Conservation (phyloP, 768 basidiomycete species). For the Lyophyllum atratum region DNA sequence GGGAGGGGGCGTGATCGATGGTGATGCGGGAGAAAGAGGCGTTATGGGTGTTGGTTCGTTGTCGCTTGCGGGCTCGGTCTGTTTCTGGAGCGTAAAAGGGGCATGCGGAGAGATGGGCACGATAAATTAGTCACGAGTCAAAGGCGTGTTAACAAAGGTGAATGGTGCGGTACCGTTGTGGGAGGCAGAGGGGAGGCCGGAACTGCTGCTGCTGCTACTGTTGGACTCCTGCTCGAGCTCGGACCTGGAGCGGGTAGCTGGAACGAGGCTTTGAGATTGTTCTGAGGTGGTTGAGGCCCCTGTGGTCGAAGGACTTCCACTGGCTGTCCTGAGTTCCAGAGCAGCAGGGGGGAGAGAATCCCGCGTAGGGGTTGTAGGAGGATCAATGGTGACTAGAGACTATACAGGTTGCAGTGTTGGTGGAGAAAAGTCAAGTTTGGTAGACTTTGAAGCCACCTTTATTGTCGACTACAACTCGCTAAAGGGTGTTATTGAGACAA, state of each 20-base stretch:
- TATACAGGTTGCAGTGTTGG: slow-evolving; percentile 10
- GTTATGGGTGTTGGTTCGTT: slow-evolving; percentile 53
- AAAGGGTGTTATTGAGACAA: slow-evolving; percentile 22
- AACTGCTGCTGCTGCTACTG: slow-evolving; percentile 22
- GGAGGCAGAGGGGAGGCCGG: slow-evolving; percentile 28
- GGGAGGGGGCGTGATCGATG: slow-evolving; percentile 33
- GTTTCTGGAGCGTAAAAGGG: slow-evolving; percentile 2
- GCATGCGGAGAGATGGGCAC: neutral
- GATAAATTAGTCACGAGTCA: slow-evolving; percentile 16
- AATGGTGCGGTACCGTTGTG: slow-evolving; percentile 34
- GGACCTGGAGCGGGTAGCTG: slow-evolving; percentile 63
- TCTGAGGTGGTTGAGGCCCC: slow-evolving; percentile 16
- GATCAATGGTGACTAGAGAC: slow-evolving; percentile 61
- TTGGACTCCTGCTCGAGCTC: slow-evolving; percentile 53
- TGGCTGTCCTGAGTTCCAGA: slow-evolving; percentile 43
- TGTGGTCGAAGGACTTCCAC: slow-evolving; percentile 16
- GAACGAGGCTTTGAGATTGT: slow-evolving; percentile 51
- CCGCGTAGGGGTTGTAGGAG: slow-evolving; percentile 60
- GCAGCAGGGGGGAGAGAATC: slow-evolving; percentile 51
- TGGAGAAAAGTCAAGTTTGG: slow-evolving; percentile 9
- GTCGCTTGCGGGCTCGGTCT: slow-evolving; percentile 68
- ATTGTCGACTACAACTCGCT: slow-evolving; percentile 16
- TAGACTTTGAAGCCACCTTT: slow-evolving; percentile 6
- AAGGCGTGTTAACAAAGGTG: slow-evolving; percentile 5
- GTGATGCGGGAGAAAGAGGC: slow-evolving; percentile 29